phyloP scores from a whole-genome alignment of 2,329 filamentous ascomycete species.

The Alternaria postmessia region DNA sequence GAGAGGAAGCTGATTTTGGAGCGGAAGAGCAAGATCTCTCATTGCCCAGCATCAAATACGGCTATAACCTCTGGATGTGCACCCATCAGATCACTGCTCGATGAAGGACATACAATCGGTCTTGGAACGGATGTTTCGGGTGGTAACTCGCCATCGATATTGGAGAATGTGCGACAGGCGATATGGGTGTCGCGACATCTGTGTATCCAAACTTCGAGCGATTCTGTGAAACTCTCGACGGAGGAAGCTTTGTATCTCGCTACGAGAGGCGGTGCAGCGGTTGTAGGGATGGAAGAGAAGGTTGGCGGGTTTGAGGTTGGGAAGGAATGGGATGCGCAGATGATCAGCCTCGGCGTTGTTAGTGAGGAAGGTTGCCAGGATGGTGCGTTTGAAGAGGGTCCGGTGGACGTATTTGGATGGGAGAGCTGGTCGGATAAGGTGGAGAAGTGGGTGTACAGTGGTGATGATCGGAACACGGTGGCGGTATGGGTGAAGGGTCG shows the following conservation, averaged over 20 bases:
- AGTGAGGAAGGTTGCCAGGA: conserved; percentile 37
- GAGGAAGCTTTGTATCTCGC: conserved; percentile 88
- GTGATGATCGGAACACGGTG: conserved; percentile 89
- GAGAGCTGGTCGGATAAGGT: conserved; percentile 87
- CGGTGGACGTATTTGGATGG: conserved; percentile 89
- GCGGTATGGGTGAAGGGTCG: conserved; percentile 89
- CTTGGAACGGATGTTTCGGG: conserved; percentile 92
- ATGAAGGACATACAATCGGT: conserved; percentile 79
- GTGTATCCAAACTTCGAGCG: conserved; percentile 58
- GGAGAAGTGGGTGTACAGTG: conserved; percentile 93
- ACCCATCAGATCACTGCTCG: conserved; percentile 75
- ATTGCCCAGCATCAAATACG: conserved; percentile 89
- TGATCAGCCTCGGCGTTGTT: conserved; percentile 69
- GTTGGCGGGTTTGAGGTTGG: conserved; percentile 86
- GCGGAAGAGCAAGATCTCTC: conserved; percentile 73
- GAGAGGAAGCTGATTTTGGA: conserved; percentile 72
- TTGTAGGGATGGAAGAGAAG: conserved; percentile 74
- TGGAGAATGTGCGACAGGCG: conserved; percentile 85
- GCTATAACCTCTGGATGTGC: conserved; percentile 82
- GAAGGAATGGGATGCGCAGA: conserved; percentile 90
- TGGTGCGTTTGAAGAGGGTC: conserved; percentile 62
- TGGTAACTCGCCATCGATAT: conserved; percentile 81
- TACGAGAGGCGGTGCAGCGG: conserved; percentile 84
- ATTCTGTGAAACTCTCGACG: conserved; percentile 73
- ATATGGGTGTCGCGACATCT: conserved; percentile 78